Conservation (phyloP, 2,329 filamentous ascomycete genomes). For the Colletotrichum sp. region DNA sequence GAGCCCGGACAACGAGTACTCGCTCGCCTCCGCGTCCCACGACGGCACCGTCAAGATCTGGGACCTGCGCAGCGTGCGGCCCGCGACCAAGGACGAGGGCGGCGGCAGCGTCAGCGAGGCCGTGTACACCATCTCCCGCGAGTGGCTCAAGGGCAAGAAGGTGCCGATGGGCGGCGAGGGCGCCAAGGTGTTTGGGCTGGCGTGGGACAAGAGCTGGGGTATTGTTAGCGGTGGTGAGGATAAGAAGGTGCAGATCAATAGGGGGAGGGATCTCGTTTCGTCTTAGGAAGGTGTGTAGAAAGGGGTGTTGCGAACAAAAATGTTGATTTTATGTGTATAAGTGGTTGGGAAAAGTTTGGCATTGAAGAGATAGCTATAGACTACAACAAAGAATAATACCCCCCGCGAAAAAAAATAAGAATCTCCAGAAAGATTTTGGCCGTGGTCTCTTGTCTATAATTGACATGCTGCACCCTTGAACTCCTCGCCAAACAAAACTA, state of each 20-base stretch:
- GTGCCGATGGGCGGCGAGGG: conserved; percentile 77
- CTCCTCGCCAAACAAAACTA: conserved; percentile 6
- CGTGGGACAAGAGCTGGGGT: conserved; percentile 85
- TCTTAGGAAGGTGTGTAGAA: conserved; percentile 26
- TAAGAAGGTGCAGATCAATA: conserved; percentile 92
- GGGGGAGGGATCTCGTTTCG: conserved; percentile 59
- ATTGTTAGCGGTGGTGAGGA: conserved; percentile 94
- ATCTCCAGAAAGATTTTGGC: background rate
- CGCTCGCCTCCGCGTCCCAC: conserved; percentile 87
- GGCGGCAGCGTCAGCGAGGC: conserved; percentile 72
- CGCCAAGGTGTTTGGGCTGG: conserved; percentile 87
- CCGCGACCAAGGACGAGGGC: conserved; percentile 63
- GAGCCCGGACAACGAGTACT: conserved; percentile 72
- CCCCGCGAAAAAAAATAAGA: background rate
- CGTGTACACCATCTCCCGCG: conserved; percentile 77
- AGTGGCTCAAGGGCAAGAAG: conserved; percentile 70
- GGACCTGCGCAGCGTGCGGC: conserved; percentile 81
- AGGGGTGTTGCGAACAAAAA: background rate
- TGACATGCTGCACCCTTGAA: background rate
- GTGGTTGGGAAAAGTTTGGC: conserved; percentile 21
- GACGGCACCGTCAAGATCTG: conserved; percentile 93
- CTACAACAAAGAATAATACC: conserved; percentile 21
- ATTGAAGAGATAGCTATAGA: conserved; percentile 15
- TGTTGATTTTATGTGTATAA: background rate
- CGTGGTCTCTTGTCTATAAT: background rate